phyloP scores from a whole-genome alignment of 768 basidiomycete species.

The Harrya chromipes region DNA sequence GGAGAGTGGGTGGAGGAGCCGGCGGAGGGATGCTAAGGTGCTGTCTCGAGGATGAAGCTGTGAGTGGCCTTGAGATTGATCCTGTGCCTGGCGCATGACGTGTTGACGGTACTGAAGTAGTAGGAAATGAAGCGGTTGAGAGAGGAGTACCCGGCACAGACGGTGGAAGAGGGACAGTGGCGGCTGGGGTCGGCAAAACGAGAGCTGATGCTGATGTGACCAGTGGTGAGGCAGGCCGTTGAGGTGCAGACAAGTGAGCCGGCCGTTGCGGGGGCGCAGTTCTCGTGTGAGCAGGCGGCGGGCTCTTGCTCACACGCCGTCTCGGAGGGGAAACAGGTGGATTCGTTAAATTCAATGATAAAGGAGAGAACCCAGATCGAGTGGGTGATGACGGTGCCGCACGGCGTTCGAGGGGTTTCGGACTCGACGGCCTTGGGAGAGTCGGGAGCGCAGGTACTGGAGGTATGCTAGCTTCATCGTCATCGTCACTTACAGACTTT shows the following conservation, averaged over 20 bases:
- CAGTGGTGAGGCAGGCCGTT: constrained; percentile 10
- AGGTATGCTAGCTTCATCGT: constrained; percentile 27
- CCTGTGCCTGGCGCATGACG: background rate
- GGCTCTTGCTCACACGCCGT: constrained; percentile 27
- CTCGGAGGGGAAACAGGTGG: constrained; percentile 18
- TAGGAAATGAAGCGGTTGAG: constrained; percentile 13
- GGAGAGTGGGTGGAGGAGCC: constrained; percentile 30
- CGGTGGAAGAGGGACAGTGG: constrained; percentile 13
- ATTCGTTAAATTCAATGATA: constrained; percentile 23
- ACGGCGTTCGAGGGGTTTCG: constrained; percentile 26
- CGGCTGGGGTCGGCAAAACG: background rate
- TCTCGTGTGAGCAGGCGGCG: constrained; percentile 18
- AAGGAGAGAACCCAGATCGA: constrained; percentile 27
- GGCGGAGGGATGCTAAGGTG: constrained; percentile 30
- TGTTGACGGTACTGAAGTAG: background rate
- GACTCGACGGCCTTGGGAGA: constrained; percentile 28
- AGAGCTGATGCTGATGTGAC: constrained; percentile 7
- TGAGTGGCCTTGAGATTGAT: constrained; percentile 8
- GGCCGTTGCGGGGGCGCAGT: constrained; percentile 9
- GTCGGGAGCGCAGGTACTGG: constrained; percentile 32
- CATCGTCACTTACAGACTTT: constrained; percentile 30
- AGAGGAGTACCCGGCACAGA: constrained; percentile 21
- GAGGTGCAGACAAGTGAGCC: constrained; percentile 4
- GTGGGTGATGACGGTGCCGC: constrained; percentile 24
- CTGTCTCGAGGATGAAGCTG: constrained; percentile 21